Percentiles rank a stretch among this genome's conserved stretches.
These are phyloP conservation scores for Malus hybrid DNA, from an alignment of 331 rosid genomes.

Conservation along the genomic window DNA sequence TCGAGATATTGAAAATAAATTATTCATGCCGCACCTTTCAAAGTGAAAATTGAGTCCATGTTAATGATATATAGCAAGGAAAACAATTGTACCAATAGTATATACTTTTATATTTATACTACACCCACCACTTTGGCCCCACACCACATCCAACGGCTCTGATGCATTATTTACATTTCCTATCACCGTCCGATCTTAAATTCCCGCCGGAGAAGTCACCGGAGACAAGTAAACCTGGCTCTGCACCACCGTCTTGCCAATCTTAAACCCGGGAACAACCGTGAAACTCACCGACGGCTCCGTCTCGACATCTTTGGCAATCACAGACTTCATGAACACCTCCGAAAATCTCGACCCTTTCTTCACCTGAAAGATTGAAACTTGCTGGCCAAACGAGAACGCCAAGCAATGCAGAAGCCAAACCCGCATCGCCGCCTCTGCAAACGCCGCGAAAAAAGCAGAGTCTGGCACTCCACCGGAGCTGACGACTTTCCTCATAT, in stretches of 20 bases:
- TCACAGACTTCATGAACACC: conserved; percentile 73
- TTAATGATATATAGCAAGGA: not conserved
- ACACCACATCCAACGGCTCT: not conserved
- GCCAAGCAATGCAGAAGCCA: conserved; percentile 75
- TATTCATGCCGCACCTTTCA: not conserved
- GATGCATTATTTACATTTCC: conserved; percentile 2
- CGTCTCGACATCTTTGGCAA: conserved; percentile 16
- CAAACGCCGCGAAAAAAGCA: conserved; percentile 59
- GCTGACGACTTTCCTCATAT: conserved; percentile 57
- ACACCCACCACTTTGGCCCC: not conserved
- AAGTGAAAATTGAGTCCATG: not conserved
- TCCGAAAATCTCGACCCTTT: conserved; percentile 73
- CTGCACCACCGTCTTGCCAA: conserved; percentile 69
- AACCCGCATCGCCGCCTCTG: conserved; percentile 66
- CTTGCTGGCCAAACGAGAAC: conserved; percentile 46
- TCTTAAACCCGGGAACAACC: conserved; percentile 86
- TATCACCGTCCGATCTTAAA: not conserved
- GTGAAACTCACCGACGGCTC: conserved; percentile 57
- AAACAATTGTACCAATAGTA: not conserved
- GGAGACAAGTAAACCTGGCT: conserved; percentile 72
- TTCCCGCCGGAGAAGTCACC: conserved; percentile 22
- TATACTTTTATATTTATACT: not conserved
- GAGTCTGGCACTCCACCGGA: conserved; percentile 77
- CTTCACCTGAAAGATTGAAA: conserved; percentile 59
- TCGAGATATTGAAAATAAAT: too few species aligned